Percentiles rank a stretch among this genome's conserved stretches.
Evolutionary conservation across 164 flowering plant species (phyloP).

Genomic region (Tetrastigma voinierianum): DNA sequence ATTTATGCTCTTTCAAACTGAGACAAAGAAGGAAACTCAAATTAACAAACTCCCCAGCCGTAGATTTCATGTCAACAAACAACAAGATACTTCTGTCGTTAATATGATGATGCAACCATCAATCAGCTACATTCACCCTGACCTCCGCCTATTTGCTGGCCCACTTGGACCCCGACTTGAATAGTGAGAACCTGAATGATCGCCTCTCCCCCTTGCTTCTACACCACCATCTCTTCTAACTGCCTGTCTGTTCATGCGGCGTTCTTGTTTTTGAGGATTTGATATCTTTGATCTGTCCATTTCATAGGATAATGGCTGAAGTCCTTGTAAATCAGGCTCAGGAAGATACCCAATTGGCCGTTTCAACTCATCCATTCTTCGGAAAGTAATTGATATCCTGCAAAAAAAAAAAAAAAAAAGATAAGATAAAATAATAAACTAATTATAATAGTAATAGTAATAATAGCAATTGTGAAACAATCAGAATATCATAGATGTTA

Average conservation of each 20-base stretch:
- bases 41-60: not conserved
- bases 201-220: conserved; percentile 22
- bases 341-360: conserved; percentile 53
- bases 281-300: conserved; percentile 22
- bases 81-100: not conserved
- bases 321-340: conserved; percentile 76
- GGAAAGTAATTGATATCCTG: conserved; percentile 94
- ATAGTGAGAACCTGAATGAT: conserved; percentile 26
- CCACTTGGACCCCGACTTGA: conserved; percentile 19
- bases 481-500: not conserved
- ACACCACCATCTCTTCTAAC: conserved; percentile 18
- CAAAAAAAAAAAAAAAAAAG: not conserved
- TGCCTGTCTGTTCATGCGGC: conserved; percentile 14
- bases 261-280: conserved; percentile 23
- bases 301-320: conserved; percentile 65
- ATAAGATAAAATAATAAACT: not conserved
- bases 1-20: not conserved
- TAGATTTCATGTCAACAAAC: not conserved
- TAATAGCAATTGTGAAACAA: not conserved
- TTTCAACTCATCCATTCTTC: conserved; percentile 84
- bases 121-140: conserved; percentile 15
- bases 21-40: conserved; percentile 1
- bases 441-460: not conserved
- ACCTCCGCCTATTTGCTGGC: conserved; percentile 25
- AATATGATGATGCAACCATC: conserved; percentile 1